These are phyloP conservation scores for Pseudohyphozyma bogoriensis DNA, from an alignment of 768 basidiomycete genomes.

Conservation along the genomic window DNA sequence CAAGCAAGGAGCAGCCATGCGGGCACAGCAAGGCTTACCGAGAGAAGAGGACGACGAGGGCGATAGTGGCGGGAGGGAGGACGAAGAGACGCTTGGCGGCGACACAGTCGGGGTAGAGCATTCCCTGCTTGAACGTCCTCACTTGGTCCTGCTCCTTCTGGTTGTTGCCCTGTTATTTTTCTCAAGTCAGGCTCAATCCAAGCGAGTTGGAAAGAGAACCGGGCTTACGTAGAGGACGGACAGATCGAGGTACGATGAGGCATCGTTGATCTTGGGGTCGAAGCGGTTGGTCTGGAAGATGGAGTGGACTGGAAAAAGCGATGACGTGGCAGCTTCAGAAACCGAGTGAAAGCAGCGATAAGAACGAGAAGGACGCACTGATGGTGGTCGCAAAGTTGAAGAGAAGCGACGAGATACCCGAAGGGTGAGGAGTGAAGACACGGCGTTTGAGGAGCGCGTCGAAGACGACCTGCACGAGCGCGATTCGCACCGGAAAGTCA, in stretches of 20 bases:
- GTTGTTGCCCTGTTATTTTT: slow-evolving; percentile 43
- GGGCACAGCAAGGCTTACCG: slow-evolving; percentile 43
- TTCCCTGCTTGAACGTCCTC: slow-evolving; percentile 51
- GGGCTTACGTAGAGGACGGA: slow-evolving; percentile 52
- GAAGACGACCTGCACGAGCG: too few relatives aligned
- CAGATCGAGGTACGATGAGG: slow-evolving; percentile 66
- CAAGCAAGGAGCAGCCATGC: not conserved
- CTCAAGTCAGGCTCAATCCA: not conserved
- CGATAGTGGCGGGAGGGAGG: slow-evolving; percentile 64
- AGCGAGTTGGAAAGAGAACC: not conserved
- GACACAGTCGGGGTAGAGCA: slow-evolving; percentile 58
- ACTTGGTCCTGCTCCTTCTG: slow-evolving; percentile 47
- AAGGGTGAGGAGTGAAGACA: slow-evolving; percentile 48
- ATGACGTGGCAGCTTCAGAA: not conserved
- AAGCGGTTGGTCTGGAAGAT: slow-evolving; percentile 55
- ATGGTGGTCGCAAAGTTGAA: slow-evolving; percentile 51
- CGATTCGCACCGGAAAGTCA: too few relatives aligned
- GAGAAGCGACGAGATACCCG: slow-evolving; percentile 61
- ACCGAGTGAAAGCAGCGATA: not conserved
- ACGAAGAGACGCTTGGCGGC: slow-evolving; percentile 37
- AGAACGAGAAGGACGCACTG: not conserved
- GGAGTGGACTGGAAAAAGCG: slow-evolving; percentile 43
- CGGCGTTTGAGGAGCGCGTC: slow-evolving; percentile 65
- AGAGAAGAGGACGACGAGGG: slow-evolving; percentile 56
- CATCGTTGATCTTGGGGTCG: slow-evolving; percentile 45